A percentile compares a stretch with the other conserved stretches of the same genome.
phyloP scores from a whole-genome alignment of 805 yeast genomes.

The Lipomyces starkeyi region DNA sequence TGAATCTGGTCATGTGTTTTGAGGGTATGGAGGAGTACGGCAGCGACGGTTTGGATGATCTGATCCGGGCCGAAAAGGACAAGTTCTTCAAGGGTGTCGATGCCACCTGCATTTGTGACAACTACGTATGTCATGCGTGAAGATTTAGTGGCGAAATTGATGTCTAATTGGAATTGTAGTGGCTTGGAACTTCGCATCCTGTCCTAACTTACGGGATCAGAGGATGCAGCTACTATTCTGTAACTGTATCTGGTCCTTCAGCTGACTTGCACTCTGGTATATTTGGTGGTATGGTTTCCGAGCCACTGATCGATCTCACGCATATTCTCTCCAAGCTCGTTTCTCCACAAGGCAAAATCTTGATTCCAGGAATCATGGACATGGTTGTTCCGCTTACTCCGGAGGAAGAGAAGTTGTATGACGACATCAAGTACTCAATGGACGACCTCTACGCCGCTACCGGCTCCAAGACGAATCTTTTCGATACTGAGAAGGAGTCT shows the following conservation, averaged over 20 bases:
- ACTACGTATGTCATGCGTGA: slow-evolving; percentile 54
- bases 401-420: slow-evolving; percentile 78
- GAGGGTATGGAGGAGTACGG: slow-evolving; percentile 99
- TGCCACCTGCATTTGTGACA: slow-evolving; percentile 94
- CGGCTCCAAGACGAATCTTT: slow-evolving; percentile 84
- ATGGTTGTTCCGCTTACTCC: slow-evolving; percentile 91
- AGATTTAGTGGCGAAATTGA: not conserved
- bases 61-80: slow-evolving; percentile 79
- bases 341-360: slow-evolving; percentile 78
- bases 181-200: slow-evolving; percentile 98
- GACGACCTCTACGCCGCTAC: slow-evolving; percentile 86
- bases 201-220: slow-evolving; percentile 96
- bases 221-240: slow-evolving; percentile 93
- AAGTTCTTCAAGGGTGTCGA: slow-evolving; percentile 85
- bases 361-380: slow-evolving; percentile 85
- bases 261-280: slow-evolving; percentile 98
- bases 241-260: slow-evolving; percentile 83
- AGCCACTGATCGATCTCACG: slow-evolving; percentile 93
- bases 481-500: slow-evolving; percentile 78
- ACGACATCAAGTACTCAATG: slow-evolving; percentile 81
- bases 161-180: slow-evolving; percentile 43
- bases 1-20: slow-evolving; percentile 87
- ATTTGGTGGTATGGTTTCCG: slow-evolving; percentile 96
- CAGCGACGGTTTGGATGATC: slow-evolving; percentile 84
- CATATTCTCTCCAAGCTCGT: slow-evolving; percentile 80